Evolutionary conservation across 2,329 filamentous ascomycete genomes (phyloP).

Genomic region (Lecanosticta acicola): DNA sequence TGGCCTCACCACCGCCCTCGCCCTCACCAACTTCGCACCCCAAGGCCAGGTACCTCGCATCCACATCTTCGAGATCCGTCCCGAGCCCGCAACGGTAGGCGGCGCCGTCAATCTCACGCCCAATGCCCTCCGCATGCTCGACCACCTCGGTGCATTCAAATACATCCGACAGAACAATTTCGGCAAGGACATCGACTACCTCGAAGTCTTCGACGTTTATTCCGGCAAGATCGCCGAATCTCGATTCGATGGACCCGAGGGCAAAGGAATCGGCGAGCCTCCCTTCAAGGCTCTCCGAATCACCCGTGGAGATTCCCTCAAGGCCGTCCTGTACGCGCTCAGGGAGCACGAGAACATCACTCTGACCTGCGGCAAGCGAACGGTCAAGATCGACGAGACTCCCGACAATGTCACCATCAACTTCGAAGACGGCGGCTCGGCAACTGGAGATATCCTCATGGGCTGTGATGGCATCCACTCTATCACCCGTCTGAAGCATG

Average conservation of each 20-base stretch:
- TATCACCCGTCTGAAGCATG: constrained; percentile 40
- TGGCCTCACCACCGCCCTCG: constrained; percentile 47
- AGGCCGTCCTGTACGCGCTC: constrained; percentile 39
- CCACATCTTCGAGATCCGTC: constrained; percentile 47
- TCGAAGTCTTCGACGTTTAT: constrained; percentile 44
- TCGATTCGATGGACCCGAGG: constrained; percentile 38
- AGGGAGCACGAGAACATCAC: constrained; percentile 38
- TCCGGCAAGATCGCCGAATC: constrained; percentile 41
- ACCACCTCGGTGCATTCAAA: constrained; percentile 32
- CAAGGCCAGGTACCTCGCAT: constrained; percentile 35
- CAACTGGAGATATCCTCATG: constrained; percentile 32
- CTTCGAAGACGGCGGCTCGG: constrained; percentile 34
- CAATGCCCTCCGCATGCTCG: constrained; percentile 39
- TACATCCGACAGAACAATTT: constrained; percentile 38
- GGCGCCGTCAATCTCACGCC: constrained; percentile 47
- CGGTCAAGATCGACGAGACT: constrained; percentile 37
- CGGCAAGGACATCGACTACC: constrained; percentile 39
- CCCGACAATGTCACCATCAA: constrained; percentile 31
- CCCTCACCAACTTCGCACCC: constrained; percentile 42
- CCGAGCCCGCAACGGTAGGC: constrained; percentile 41
- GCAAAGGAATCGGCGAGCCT: constrained; percentile 40
- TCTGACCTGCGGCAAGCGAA: constrained; percentile 41
- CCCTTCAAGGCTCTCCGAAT: constrained; percentile 42
- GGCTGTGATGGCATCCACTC: constrained; percentile 37
- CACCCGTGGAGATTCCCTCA: constrained; percentile 40